phyloP scores from a whole-genome alignment of 306 rosid genomes.

The Dryas drummondii region DNA sequence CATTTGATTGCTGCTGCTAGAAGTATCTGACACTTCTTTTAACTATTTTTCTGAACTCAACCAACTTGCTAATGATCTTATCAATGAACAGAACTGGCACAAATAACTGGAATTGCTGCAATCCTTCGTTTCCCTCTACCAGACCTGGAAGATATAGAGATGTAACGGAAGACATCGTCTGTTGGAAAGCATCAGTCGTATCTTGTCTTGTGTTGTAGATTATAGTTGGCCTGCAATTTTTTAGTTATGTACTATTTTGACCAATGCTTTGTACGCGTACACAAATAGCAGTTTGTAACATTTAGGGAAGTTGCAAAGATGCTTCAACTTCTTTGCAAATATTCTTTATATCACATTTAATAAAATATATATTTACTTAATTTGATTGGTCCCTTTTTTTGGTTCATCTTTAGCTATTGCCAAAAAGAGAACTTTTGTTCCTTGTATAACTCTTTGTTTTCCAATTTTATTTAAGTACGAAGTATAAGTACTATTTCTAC shows the following conservation, averaged over 20 bases:
- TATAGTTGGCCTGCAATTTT: not conserved
- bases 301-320: not conserved
- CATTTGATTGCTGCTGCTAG: not conserved
- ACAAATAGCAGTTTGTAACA: not conserved
- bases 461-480: too few relatives aligned
- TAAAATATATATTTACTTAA: not conserved
- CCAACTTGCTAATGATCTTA: not conserved
- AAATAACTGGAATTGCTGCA: slow-evolving; percentile 76
- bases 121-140: slow-evolving; percentile 96
- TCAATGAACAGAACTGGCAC: slow-evolving; percentile 70
- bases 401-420: not conserved
- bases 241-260: not conserved
- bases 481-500: too few relatives aligned
- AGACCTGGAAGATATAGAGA: slow-evolving; percentile 89
- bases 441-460: too few relatives aligned
- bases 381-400: not conserved
- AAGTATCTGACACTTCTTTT: not conserved
- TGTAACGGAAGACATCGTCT: slow-evolving; percentile 37
- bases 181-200: not conserved
- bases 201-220: slow-evolving; percentile 5
- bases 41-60: not conserved
- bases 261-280: not conserved
- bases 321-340: not conserved
- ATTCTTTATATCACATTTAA: not conserved
- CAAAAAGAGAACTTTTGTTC: not conserved